A percentile compares a stretch with the other conserved stretches of the same genome.
These are phyloP conservation scores for Polyporus tsugae DNA, from an alignment of 1,284 basidiomycete genomes.

Conservation along the genomic window DNA sequence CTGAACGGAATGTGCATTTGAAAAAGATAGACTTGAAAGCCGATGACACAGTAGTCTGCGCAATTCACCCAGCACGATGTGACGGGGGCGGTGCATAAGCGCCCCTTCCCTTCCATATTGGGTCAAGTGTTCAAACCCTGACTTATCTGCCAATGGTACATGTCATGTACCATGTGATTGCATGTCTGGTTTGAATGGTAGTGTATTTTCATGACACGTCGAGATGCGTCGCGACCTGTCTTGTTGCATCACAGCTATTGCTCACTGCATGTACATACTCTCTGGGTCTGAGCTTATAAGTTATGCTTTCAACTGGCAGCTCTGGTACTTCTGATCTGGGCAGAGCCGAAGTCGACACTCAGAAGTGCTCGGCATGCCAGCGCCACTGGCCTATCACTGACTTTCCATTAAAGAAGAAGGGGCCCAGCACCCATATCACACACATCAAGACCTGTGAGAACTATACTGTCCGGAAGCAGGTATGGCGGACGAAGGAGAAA, in stretches of 20 bases:
- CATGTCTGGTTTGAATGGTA: not conserved
- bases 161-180: not conserved
- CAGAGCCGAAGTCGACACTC: not conserved
- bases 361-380: not conserved
- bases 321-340: not conserved
- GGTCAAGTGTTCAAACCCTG: not conserved
- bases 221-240: no score
- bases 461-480: not conserved
- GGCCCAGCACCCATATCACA: not conserved
- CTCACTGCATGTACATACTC: no score
- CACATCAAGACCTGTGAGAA: not conserved
- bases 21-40: no score
- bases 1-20: no score
- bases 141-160: not conserved
- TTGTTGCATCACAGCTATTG: no score
- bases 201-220: no score
- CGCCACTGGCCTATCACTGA: not conserved
- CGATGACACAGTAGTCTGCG: no score
- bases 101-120: not conserved
- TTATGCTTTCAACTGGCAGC: not conserved
- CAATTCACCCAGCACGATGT: constrained; percentile 4
- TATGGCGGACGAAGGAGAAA: not conserved
- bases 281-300: no score
- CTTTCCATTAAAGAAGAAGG: not conserved
- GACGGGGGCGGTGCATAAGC: not conserved